Conservation (phyloP, 768 basidiomycete species). For the Kwoniella pini region DNA sequence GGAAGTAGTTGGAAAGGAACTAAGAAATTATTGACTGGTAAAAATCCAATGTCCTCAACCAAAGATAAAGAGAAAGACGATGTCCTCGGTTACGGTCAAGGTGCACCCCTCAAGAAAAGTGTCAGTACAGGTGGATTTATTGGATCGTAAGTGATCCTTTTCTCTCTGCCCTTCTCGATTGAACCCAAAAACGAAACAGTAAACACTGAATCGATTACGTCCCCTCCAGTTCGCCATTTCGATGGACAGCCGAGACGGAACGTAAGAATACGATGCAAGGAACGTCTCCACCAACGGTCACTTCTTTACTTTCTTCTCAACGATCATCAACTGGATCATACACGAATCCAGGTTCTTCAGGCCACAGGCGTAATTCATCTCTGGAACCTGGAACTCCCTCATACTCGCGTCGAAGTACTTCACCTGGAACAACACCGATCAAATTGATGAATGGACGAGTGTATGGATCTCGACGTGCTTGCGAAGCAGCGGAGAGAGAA, state of each 20-base stretch:
- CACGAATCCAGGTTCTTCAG: neutral
- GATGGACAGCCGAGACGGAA: conserved; percentile 42
- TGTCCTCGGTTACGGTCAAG: conserved; percentile 12
- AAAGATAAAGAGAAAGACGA: conserved; percentile 19
- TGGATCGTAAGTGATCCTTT: conserved; percentile 37
- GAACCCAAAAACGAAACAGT: no score
- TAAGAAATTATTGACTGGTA: conserved; percentile 51
- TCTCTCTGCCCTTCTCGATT: no score
- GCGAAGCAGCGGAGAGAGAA: conserved; percentile 40
- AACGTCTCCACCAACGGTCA: conserved; percentile 16
- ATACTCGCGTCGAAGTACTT: conserved; percentile 14
- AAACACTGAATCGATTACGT: no score
- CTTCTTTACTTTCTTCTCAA: conserved; percentile 17
- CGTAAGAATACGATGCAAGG: conserved; percentile 41
- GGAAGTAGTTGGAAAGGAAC: conserved; percentile 47
- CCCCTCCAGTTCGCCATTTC: conserved; percentile 42
- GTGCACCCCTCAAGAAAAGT: conserved; percentile 51
- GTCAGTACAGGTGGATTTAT: conserved; percentile 53
- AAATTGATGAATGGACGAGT: conserved; percentile 81
- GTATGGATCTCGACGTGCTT: conserved; percentile 61
- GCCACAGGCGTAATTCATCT: conserved; percentile 44
- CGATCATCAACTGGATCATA: conserved; percentile 4
- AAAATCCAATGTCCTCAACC: conserved; percentile 23
- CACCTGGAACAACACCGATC: conserved; percentile 37
- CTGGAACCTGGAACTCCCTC: conserved; percentile 38